Evolutionary conservation across 768 basidiomycete genomes (phyloP), one percentile per base, ranked within the genome.

Genomic region (Pholiota conissans): DNA sequence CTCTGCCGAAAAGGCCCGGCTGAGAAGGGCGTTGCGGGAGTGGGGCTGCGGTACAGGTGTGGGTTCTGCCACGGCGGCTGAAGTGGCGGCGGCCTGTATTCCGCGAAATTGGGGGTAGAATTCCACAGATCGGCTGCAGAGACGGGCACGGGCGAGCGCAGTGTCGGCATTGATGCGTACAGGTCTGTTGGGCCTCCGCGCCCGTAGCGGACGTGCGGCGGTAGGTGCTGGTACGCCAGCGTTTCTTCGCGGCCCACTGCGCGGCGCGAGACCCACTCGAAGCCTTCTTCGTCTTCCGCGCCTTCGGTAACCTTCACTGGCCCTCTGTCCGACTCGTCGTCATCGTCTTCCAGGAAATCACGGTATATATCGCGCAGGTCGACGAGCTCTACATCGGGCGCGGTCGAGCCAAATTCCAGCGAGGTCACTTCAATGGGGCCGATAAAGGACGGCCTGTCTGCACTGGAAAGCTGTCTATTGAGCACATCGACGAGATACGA

Each of bases 311-410:
- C 80, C 61, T 84, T 84, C 7, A 82, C 79, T 3, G 83, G 81
- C 14, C 74, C 79, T 54, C 77, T 71, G 37, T 80, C 75, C 9
- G 72, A 63, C 20, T 82, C 82, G 26, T 87, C 84, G 0, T 86
- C 84, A 63, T 91, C 89, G 62, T 90, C 90, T 58, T 95, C 91
- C 54, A 97, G 83, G 67, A 98, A 98, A 70, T 96, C 95, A 52
- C 86, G 87, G 74, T 95, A 93, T 56, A 98, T 93, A 77, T 98
- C 94, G 47, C 93, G 82, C 51, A 98, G 74, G 74, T 97, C 97
- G 54, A 91, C 86, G 52, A 98, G 82, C 70, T 97, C 93, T 22
- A 95, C 82, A 58, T 95, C 89, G 3, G 97, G 97, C 2, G 86
- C 69, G 18, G 77, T 76, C 0, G 87, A 84, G 29, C 97, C 97